These are phyloP conservation scores for Rhizophagus sp. DNA, from an alignment of 192 early-diverging fungal genomes.

Conservation along the genomic window DNA sequence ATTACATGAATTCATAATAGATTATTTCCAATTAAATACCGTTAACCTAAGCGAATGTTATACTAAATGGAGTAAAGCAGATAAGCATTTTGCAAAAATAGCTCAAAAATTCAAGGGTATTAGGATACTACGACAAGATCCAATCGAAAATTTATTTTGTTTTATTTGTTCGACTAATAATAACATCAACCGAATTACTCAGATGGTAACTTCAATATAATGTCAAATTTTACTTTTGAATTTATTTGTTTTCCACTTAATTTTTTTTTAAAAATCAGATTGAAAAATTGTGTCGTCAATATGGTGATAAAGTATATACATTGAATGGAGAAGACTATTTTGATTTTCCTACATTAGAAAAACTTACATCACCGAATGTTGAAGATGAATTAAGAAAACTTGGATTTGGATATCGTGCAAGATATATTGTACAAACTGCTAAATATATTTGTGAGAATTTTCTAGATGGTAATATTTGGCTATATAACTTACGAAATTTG, in stretches of 20 bases:
- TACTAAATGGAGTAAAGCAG: conserved; percentile 55
- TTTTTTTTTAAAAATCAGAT: conserved; percentile 35
- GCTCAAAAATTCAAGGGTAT: conserved; percentile 61
- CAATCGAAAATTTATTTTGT: conserved; percentile 81
- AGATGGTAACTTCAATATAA: conserved; percentile 58
- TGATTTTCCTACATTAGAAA: conserved; percentile 67
- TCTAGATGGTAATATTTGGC: conserved; percentile 56
- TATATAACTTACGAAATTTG: conserved; percentile 58
- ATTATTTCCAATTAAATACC: conserved; percentile 86
- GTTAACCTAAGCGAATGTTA: conserved; percentile 60
- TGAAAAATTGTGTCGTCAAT: conserved; percentile 49
- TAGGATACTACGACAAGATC: conserved; percentile 79
- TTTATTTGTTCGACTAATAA: conserved; percentile 97
- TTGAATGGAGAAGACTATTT: conserved; percentile 50
- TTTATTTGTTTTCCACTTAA: neutral
- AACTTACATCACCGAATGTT: conserved; percentile 55
- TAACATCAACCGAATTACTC: conserved; percentile 88
- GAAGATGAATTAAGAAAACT: conserved; percentile 68
- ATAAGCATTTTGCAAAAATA: conserved; percentile 68
- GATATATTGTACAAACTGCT: conserved; percentile 82
- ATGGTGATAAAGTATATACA: conserved; percentile 45
- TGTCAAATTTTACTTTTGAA: neutral
- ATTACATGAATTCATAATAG: conserved; percentile 49
- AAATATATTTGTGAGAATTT: conserved; percentile 42
- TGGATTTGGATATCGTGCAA: conserved; percentile 96